phyloP scores from a whole-genome alignment of 73 alveolate species.

The Stentor coeruleus region DNA sequence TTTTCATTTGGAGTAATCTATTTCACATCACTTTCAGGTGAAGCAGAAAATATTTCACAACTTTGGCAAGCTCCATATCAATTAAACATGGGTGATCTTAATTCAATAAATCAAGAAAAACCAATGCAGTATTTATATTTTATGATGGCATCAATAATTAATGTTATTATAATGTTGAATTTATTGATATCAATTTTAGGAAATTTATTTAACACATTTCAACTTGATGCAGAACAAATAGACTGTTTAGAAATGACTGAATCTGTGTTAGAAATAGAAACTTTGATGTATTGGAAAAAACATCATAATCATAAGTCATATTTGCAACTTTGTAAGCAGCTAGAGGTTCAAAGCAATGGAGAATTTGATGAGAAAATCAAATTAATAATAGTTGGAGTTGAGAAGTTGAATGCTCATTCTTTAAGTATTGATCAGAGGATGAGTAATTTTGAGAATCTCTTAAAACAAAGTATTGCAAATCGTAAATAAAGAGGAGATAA shows the following conservation, averaged over 20 bases:
- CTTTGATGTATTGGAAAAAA: neutral
- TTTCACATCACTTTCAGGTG: neutral
- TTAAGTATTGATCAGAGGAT: too few species aligned
- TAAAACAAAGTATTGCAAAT: too few species aligned
- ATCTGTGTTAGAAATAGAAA: neutral
- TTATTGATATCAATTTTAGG: conserved; percentile 14
- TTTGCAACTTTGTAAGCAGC: neutral
- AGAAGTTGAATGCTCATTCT: neutral
- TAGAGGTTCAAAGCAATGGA: neutral
- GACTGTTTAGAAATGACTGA: conserved; percentile 12
- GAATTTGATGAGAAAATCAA: too few species aligned
- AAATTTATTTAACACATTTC: neutral
- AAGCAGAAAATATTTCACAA: neutral
- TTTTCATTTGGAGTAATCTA: conserved; percentile 10
- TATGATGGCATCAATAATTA: conserved; percentile 9
- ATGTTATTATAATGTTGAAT: conserved; percentile 12
- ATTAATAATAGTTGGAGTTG: neutral
- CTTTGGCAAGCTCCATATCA: neutral
- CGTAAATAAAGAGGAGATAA: too few species aligned
- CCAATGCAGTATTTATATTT: neutral
- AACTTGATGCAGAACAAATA: neutral
- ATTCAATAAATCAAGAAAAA: too few species aligned
- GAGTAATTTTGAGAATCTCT: too few species aligned
- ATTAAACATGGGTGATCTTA: conserved; percentile 7
- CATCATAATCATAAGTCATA: too few species aligned